Evolutionary conservation across 208 protist species (phyloP), one percentile per base, ranked within the genome.

Genomic region (Wallacemonas sp.): DNA sequence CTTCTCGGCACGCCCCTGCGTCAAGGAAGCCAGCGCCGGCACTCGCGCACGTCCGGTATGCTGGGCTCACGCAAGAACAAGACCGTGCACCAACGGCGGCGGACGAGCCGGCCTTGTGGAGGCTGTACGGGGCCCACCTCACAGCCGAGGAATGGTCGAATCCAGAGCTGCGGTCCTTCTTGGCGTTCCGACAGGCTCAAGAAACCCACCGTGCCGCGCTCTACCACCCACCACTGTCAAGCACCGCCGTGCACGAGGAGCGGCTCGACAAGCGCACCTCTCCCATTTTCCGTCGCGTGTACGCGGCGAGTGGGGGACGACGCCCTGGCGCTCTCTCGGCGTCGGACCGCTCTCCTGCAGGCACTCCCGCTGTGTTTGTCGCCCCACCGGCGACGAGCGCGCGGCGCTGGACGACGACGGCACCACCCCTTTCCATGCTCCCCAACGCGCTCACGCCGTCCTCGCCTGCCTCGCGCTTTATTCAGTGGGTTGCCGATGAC

Each of bases 401-500:
- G 11, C 4, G 16, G 36, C 36, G 36, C 36, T 41, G 10, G 36
- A 41, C 36, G 36, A 41, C 36, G n/a, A n/a, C n/a, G n/a, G n/a
- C n/a, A n/a, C n/a, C n/a, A n/a, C n/a, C n/a, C n/a, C n/a, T n/a
- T n/a, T n/a, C n/a, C n/a, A n/a, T n/a, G n/a, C 36, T 14, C 14
- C 25, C 11, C 4, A 7, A 25, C 52, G 52, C n/a, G 46, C 48
- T 90, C 2, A 76, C 64, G 11, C 84, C 84, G 2, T 39, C 65
- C 26, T 75, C 81, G 3, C 10, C 61, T 1, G 62, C 79, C 25
- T 48, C 79, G 8, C 81, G 72, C 0, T 91, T 87, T 66, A 68
- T 91, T 18, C 41, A 74, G 44, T 91, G 85, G 82, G 72, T 91
- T 32, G 70, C 81, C 22, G 33, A 36, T 2, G 79, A 86, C 12